Percentiles rank a stretch among this genome's conserved stretches.
Conservation (phyloP, 306 rosid species). For the Psophocarpus tetragonolobus region DNA sequence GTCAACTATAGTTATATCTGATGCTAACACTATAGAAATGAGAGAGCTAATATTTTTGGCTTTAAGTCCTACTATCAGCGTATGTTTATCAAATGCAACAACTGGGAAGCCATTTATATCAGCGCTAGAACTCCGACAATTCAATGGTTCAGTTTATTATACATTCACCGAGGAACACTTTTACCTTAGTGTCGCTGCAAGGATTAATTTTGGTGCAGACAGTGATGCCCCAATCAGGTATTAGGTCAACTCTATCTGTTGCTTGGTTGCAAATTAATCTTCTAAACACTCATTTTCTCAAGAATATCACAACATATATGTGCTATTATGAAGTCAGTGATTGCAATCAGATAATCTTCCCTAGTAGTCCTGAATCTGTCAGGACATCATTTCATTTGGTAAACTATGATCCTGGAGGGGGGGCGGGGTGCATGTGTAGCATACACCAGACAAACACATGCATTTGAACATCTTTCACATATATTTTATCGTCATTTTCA, state of each 20-base stretch:
- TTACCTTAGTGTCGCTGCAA: slow-evolving; percentile 95
- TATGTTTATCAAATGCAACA: slow-evolving; percentile 96
- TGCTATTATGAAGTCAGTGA: background rate
- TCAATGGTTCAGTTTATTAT: slow-evolving; percentile 84
- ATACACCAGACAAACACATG: background rate
- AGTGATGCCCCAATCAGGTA: slow-evolving; percentile 81
- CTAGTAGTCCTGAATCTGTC: slow-evolving; percentile 1
- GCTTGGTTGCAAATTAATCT: background rate
- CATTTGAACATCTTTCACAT: slow-evolving; percentile 3
- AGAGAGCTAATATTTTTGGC: slow-evolving; percentile 90
- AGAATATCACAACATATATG: background rate
- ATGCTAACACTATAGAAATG: slow-evolving; percentile 60
- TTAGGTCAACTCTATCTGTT: slow-evolving; percentile 10
- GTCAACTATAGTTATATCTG: slow-evolving; percentile 90
- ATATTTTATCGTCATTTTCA: background rate
- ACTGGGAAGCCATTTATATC: slow-evolving; percentile 96
- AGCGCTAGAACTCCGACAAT: slow-evolving; percentile 93
- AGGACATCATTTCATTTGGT: background rate
- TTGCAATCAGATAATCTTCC: background rate
- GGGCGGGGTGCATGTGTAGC: background rate
- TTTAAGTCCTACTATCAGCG: slow-evolving; percentile 67
- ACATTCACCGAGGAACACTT: slow-evolving; percentile 60
- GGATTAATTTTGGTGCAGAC: slow-evolving; percentile 95
- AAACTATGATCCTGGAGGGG: background rate
- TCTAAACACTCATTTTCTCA: background rate